Base-by-base conservation (phyloP, 2,329 filamentous ascomycete genomes). In the Trichoderma afroharzianum region DNA sequence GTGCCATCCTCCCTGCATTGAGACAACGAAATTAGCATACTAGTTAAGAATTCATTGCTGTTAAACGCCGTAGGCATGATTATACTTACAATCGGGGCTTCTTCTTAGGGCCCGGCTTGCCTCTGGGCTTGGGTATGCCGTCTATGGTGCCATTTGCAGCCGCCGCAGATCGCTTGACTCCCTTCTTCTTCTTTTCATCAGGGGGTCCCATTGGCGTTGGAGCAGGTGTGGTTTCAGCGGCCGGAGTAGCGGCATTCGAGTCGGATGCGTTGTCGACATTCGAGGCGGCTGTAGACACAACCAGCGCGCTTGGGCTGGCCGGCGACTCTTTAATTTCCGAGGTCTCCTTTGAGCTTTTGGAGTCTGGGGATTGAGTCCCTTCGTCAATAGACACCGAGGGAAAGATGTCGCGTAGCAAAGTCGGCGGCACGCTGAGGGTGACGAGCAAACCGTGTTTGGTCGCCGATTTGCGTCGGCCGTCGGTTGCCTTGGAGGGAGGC, bases 71-170 rank as follows among this genome's bases (percentile, higher is more conserved):
- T 28, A 3, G 2, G 6, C 0, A 3, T 59, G 6, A 68, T 28
- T 39, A 58, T 33, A 92, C 94, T 84, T 92, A 98, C 95, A 97
- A 83, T 86, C 92, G 91, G 75, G 93, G 91, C 85, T 97, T 97
- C 89, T 98, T 97, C 88, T 98, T 98, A 0, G 95, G 95, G 7
- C 95, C 95, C 7, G 96, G 95, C 84, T 97, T 97, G 79, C 92
- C 92, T 79, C 93, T 86, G 69, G 91, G 86, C 81, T 93, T 94
- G n/a, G 91, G 85, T 30, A 84, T 79, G 39, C 85, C 86, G 74
- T 95, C 93, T 80, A 83, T 81, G 73, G 82, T 82, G 79, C 90
- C 86, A 82, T 92, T 92, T 72, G 85, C 86, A 70, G 86, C 88
- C 50, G 88, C 85, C 76, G 92, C 92, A 26, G 89, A 88, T 75